Conservation (phyloP, 768 basidiomycete species). For the Pisolithus tinctorius region DNA sequence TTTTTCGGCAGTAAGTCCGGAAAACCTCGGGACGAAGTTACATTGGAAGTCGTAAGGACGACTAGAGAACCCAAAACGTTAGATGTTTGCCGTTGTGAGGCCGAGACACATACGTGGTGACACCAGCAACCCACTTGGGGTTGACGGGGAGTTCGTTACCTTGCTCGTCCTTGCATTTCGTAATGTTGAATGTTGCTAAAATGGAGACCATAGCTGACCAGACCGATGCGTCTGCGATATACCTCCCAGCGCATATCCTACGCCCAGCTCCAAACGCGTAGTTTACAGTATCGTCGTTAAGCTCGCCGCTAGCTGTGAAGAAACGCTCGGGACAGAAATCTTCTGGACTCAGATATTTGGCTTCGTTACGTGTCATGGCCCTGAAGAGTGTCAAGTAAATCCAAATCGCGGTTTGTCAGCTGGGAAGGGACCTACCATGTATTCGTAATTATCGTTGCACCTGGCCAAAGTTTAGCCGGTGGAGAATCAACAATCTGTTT, state of each 20-base stretch:
- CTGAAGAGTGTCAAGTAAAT: conserved; percentile 6
- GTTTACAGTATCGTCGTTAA: conserved; percentile 23
- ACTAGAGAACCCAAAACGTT: conserved; percentile 3
- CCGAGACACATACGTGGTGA: conserved; percentile 19
- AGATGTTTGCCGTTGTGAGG: background rate
- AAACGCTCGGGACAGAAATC: conserved; percentile 33
- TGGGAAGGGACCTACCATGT: conserved; percentile 10
- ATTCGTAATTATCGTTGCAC: conserved; percentile 25
- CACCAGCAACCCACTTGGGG: conserved; percentile 17
- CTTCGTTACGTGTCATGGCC: conserved; percentile 30
- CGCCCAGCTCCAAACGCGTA: conserved; percentile 33
- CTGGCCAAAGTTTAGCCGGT: conserved; percentile 4
- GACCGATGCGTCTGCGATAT: conserved; percentile 36
- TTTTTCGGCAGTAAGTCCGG: conserved; percentile 11
- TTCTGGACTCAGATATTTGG: conserved; percentile 27
- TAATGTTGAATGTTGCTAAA: conserved; percentile 31
- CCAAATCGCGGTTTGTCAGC: no score
- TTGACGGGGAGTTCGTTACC: conserved; percentile 18
- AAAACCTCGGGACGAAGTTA: conserved; percentile 17
- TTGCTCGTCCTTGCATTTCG: conserved; percentile 19
- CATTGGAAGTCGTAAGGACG: conserved; percentile 22
- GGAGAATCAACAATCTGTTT: background rate
- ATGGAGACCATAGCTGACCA: conserved; percentile 29
- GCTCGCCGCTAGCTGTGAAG: conserved; percentile 14
- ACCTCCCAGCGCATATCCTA: conserved; percentile 33